Conservation (phyloP, 306 rosid genomes). For the Prinsepia uniflora region DNA sequence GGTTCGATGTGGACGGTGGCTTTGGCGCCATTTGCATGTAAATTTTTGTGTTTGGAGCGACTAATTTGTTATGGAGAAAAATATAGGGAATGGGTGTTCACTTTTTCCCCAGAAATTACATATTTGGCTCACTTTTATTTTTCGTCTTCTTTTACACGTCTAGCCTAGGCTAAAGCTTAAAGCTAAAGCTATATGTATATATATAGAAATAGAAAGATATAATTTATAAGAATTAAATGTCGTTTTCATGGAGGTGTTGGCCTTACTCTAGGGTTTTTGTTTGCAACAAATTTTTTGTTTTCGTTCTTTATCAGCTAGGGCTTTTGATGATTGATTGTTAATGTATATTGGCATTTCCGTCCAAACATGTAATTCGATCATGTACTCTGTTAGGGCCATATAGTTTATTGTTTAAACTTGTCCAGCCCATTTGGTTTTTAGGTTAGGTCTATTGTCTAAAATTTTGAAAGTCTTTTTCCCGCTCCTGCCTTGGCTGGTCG, state of each 20-base stretch:
- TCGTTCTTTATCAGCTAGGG: not conserved
- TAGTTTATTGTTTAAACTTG: no score
- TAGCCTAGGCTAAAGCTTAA: no score
- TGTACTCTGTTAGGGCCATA: no score
- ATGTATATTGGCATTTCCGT: no score
- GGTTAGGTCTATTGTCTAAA: no score
- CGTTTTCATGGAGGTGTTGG: conserved; percentile 22
- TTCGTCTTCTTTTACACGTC: no score
- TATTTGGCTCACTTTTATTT: not conserved
- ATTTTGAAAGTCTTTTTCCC: no score
- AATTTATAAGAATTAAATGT: not conserved
- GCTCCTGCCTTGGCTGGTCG: no score
- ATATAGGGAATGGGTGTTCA: not conserved
- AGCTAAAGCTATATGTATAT: no score
- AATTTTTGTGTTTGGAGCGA: conserved; percentile 26
- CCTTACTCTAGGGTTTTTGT: not conserved
- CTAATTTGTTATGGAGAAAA: conserved; percentile 20
- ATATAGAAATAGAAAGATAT: no score
- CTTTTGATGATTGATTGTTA: not conserved
- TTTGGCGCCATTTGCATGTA: conserved; percentile 27
- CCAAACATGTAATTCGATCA: no score
- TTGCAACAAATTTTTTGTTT: not conserved
- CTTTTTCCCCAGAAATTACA: conserved; percentile 9
- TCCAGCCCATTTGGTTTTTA: no score
- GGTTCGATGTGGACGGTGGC: not conserved